A percentile compares a stretch with the other conserved stretches of the same genome.
phyloP scores from a whole-genome alignment of 2,329 filamentous ascomycete genomes.

The Pyrenochaeta sp. region DNA sequence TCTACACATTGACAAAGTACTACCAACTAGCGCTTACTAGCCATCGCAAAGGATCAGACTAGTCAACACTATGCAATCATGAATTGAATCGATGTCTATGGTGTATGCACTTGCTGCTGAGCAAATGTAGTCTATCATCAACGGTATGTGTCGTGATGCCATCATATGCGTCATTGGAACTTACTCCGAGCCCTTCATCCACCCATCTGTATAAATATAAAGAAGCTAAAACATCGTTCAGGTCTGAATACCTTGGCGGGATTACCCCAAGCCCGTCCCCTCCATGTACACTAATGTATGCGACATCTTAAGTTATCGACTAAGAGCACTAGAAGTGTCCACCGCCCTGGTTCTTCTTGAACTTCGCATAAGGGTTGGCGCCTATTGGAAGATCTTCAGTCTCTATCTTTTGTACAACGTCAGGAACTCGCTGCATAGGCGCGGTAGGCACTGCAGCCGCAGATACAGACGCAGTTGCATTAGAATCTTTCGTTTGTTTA shows the following conservation, averaged over 20 bases:
- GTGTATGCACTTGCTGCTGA: not conserved
- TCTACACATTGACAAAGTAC: not conserved
- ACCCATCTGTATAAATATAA: not conserved
- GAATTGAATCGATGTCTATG: not conserved
- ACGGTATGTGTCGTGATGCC: not conserved
- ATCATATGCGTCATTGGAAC: not conserved
- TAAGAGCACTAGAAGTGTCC: not conserved
- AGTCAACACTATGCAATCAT: not conserved
- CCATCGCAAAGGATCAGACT: not conserved
- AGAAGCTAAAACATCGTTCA: not conserved
- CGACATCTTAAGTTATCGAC: not conserved
- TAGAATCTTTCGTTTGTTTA: not conserved
- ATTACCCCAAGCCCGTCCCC: not conserved
- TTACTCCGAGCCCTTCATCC: not conserved
- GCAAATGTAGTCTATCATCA: not conserved
- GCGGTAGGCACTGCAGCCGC: not conserved
- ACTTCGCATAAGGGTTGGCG: constrained; percentile 6
- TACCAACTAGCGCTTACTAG: not conserved
- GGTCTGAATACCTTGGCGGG: not conserved
- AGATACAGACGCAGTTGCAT: not conserved
- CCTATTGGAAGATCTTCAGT: not conserved
- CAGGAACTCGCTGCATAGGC: not conserved
- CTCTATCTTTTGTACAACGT: not conserved
- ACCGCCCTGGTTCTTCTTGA: not conserved
- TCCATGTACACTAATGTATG: not conserved